Evolutionary conservation across 495 filamentous ascomycete species (phyloP).

Genomic region (Hyphodiscus hymeniophilus): DNA sequence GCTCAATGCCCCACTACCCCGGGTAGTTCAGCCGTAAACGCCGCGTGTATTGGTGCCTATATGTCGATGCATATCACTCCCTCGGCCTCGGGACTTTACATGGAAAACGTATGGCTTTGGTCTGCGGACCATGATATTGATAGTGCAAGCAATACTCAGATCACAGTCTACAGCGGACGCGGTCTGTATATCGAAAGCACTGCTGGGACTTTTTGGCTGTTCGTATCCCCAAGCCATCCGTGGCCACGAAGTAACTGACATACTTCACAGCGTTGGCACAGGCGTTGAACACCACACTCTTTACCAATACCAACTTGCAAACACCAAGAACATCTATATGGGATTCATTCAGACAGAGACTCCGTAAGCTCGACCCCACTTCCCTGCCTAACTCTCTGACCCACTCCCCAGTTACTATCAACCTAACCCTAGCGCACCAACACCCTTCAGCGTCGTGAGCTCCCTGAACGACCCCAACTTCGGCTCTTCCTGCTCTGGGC

Average conservation of each 20-base stretch:
- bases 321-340: constrained; percentile 76
- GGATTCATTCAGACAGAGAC: constrained; percentile 86
- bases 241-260: no score
- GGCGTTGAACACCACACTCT: constrained; percentile 81
- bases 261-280: constrained; percentile 45
- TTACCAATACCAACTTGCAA: constrained; percentile 75
- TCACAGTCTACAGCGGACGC: constrained; percentile 87
- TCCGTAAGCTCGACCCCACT: constrained; percentile 28
- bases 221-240: no score
- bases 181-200: constrained; percentile 45
- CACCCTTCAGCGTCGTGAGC: constrained; percentile 54
- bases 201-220: constrained; percentile 56
- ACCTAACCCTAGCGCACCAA: constrained; percentile 67
- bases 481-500: constrained; percentile 41
- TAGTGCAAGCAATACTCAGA: constrained; percentile 63
- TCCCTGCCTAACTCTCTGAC: neutral
- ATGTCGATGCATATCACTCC: constrained; percentile 72
- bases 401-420: constrained; percentile 57
- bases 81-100: constrained; percentile 57
- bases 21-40: constrained; percentile 36
- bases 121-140: constrained; percentile 91
- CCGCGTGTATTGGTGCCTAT: constrained; percentile 64
- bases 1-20: constrained; percentile 68
- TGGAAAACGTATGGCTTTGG: constrained; percentile 96
- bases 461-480: constrained; percentile 72